A percentile compares a stretch with the other conserved stretches of the same genome.
phyloP scores from a whole-genome alignment of 345 rosid species.

The Draba incana region DNA sequence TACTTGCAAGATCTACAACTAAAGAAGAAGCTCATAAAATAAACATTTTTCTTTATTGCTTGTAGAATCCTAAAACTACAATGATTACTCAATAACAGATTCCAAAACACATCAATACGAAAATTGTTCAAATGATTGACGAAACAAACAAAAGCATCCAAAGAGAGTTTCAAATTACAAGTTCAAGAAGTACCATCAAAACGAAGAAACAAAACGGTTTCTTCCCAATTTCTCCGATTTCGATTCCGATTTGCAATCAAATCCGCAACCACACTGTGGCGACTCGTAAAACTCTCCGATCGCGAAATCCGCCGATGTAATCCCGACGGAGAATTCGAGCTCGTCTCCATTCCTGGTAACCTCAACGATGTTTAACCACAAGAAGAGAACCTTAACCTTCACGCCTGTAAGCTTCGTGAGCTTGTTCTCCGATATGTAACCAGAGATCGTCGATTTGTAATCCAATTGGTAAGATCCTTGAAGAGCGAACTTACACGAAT shows the following conservation, averaged over 20 bases:
- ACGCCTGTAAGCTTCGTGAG: slow-evolving; percentile 68
- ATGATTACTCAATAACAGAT: slow-evolving; percentile 1
- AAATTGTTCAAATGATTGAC: neutral
- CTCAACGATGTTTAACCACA: slow-evolving; percentile 92
- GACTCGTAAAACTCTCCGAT: slow-evolving; percentile 80
- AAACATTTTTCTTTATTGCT: too few relatives aligned
- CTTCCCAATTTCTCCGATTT: slow-evolving; percentile 42
- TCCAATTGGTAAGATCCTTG: slow-evolving; percentile 85
- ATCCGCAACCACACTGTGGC: slow-evolving; percentile 96
- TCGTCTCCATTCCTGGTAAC: slow-evolving; percentile 65
- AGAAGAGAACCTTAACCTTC: slow-evolving; percentile 82
- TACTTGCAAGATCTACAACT: neutral
- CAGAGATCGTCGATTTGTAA: slow-evolving; percentile 74
- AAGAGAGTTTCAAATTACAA: slow-evolving; percentile 1
- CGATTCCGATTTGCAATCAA: slow-evolving; percentile 67
- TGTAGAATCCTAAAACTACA: slow-evolving; percentile 1
- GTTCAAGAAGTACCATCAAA: slow-evolving; percentile 32
- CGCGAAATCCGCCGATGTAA: slow-evolving; percentile 79
- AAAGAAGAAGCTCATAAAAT: slow-evolving; percentile 4
- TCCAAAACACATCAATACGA: neutral
- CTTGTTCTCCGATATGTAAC: slow-evolving; percentile 59
- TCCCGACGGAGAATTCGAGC: slow-evolving; percentile 84
- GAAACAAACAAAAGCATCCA: neutral
- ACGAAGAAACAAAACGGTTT: slow-evolving; percentile 61
- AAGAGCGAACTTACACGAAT: slow-evolving; percentile 76